Percentiles rank a stretch among this genome's conserved stretches.
Evolutionary conservation across 2,329 filamentous ascomycete species (phyloP).

Genomic region (Penicillium verrucosum): DNA sequence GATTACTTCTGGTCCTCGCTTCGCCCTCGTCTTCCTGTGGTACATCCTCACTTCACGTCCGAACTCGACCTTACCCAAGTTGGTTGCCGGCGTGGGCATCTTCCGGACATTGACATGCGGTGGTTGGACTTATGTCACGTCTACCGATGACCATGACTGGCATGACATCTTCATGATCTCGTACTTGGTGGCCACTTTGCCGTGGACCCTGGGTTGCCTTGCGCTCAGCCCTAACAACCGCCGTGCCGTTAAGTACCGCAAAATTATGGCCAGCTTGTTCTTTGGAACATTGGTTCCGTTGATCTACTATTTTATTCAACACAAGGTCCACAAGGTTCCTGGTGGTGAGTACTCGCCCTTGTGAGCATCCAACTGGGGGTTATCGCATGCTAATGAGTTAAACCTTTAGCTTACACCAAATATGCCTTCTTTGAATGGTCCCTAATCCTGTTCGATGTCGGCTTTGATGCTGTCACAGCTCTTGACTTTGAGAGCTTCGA

Average conservation of each 20-base stretch:
- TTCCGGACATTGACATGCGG: slow-evolving; percentile 91
- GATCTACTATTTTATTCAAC: slow-evolving; percentile 96
- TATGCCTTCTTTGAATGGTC: slow-evolving; percentile 99
- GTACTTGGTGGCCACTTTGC: slow-evolving; percentile 88
- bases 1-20: slow-evolving; percentile 88
- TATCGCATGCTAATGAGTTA: background rate
- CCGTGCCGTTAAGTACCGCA: slow-evolving; percentile 80
- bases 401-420: slow-evolving; percentile 78
- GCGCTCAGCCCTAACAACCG: slow-evolving; percentile 81
- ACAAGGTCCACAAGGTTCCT: slow-evolving; percentile 91
- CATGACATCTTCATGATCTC: slow-evolving; percentile 99
- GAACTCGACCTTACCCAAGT: slow-evolving; percentile 72
- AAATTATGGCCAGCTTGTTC: slow-evolving; percentile 76
- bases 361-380: background rate
- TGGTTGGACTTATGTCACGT: slow-evolving; percentile 98
- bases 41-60: slow-evolving; percentile 81
- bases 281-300: slow-evolving; percentile 87
- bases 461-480: slow-evolving; percentile 90
- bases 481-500: slow-evolving; percentile 89
- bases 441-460: slow-evolving; percentile 90
- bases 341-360: slow-evolving; percentile 64
- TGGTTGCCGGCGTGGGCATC: slow-evolving; percentile 74
- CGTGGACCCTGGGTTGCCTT: slow-evolving; percentile 91
- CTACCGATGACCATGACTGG: slow-evolving; percentile 97
- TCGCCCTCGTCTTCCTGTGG: slow-evolving; percentile 86